Percentiles rank a stretch among this genome's conserved stretches.
phyloP scores from a whole-genome alignment of 306 rosid genomes.

The Hippophae tibetana region DNA sequence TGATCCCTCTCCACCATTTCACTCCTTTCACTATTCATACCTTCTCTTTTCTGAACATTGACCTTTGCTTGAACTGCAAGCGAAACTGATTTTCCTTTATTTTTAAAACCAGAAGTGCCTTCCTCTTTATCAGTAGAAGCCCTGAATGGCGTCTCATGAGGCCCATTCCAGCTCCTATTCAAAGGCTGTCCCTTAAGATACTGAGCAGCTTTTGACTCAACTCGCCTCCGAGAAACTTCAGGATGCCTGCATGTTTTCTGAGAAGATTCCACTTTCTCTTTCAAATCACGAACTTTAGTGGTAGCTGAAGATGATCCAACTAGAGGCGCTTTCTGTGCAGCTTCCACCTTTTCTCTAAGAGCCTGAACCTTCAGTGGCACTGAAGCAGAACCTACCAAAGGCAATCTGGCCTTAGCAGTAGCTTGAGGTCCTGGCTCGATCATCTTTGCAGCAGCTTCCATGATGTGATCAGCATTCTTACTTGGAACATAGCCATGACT shows the following conservation, averaged over 20 bases:
- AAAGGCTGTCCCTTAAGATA: slow-evolving; percentile 70
- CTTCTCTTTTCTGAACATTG: slow-evolving; percentile 87
- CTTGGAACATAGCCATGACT: slow-evolving; percentile 62
- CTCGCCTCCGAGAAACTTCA: slow-evolving; percentile 46
- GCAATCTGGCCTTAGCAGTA: slow-evolving; percentile 40
- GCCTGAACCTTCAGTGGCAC: slow-evolving; percentile 67
- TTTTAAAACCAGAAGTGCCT: slow-evolving; percentile 29
- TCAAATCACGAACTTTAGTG: slow-evolving; percentile 43
- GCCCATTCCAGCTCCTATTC: slow-evolving; percentile 91
- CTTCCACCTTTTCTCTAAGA: slow-evolving; percentile 63
- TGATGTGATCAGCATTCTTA: slow-evolving; percentile 75
- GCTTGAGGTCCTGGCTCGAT: slow-evolving; percentile 62
- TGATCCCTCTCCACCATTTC: slow-evolving; percentile 46
- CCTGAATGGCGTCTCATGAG: slow-evolving; percentile 42
- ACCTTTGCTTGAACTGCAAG: slow-evolving; percentile 98
- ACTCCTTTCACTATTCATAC: slow-evolving; percentile 48
- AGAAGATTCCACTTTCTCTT: slow-evolving; percentile 50
- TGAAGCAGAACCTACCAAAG: slow-evolving; percentile 43
- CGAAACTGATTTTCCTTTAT: slow-evolving; percentile 69
- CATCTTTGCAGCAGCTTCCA: slow-evolving; percentile 96
- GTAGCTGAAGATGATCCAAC: slow-evolving; percentile 43
- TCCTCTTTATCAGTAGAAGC: slow-evolving; percentile 40
- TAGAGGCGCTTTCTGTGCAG: slow-evolving; percentile 43
- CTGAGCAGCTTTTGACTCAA: slow-evolving; percentile 68
- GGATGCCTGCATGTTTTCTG: slow-evolving; percentile 38